A percentile compares a stretch with the other conserved stretches of the same genome.
phyloP scores from a whole-genome alignment of 495 filamentous ascomycete genomes.

The Apiosordaria backusii region DNA sequence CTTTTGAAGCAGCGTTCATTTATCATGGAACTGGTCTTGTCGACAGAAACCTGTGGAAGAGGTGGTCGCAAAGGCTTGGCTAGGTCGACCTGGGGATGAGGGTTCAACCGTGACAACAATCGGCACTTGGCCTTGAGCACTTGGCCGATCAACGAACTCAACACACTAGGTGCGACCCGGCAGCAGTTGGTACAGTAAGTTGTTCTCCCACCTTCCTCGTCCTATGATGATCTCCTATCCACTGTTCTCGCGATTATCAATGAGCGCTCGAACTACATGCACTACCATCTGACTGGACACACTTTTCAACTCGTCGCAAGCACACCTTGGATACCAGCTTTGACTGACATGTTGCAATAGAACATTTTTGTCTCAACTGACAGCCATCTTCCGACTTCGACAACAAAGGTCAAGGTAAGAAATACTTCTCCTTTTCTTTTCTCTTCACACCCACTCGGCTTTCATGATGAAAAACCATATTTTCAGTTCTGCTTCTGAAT shows the following conservation, averaged over 20 bases:
- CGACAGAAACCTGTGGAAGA: neutral
- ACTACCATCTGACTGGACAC: constrained; percentile 89
- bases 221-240: constrained; percentile 54
- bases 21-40: neutral
- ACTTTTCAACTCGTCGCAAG: constrained; percentile 18
- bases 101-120: neutral
- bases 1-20: neutral
- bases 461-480: constrained; percentile 71
- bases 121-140: neutral
- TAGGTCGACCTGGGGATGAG: neutral
- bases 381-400: neutral
- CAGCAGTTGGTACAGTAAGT: constrained; percentile 22
- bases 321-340: constrained; percentile 21
- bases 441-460: constrained; percentile 6
- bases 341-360: constrained; percentile 9
- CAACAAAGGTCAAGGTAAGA: neutral
- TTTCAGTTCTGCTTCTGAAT: constrained; percentile 98
- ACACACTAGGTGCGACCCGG: too few relatives aligned
- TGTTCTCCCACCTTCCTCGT: neutral
- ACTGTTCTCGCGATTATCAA: constrained; percentile 66
- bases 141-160: constrained; percentile 1
- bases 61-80: neutral
- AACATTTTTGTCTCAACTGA: neutral
- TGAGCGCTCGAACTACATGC: constrained; percentile 97
- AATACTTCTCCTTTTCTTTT: neutral